Base-by-base conservation (phyloP, 1,284 basidiomycete genomes). In the Leccinum holopus region DNA sequence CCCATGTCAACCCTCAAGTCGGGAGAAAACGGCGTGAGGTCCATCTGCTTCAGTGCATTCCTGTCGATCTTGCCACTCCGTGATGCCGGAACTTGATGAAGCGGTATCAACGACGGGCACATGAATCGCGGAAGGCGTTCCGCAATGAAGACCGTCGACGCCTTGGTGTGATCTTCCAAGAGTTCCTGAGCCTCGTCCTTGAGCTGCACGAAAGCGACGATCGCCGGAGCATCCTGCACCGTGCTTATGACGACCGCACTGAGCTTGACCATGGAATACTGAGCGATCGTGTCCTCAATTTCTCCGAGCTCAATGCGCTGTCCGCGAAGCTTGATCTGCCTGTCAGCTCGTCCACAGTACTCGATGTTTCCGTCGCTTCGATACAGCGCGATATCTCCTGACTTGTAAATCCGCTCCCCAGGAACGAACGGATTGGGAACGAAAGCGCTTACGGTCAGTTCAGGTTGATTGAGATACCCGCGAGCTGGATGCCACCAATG, bases 241-340 rank as follows among this genome's bases (percentile, higher is more conserved):
- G 60, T 63, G 18, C 70, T 18, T 47, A 47, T 72, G 61, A 72
- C 61, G 35, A 72, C 72, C 6, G 65, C 67, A 25, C 63, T 62
- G 21, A 70, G 65, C 56, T 65, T 66, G 5, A 70, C 67, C 14
- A 49, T 51, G 1, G 63, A 49, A 52, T 66, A 72, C 39, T 71
- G 67, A 65, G 66, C 62, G 16, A 76, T 68, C 0, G 69, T 68
- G 47, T 72, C 68, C 66, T 75, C 75, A 18, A 75, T 68, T 60
- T 75, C 73, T 6, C 71, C 65, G 6, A 75, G 65, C 53, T 75
- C 75, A 21, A 75, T 68, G 25, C 72, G 67, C 52, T 72, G 73
- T 14, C 75, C 73, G 6, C 72, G 73, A 61, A 75, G 69, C 65
- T 68, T 37, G 35, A 37, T 37, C 6, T 37, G 35, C 35, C 35